A percentile compares a stretch with the other conserved stretches of the same genome.
Evolutionary conservation across 169 alveolate species (phyloP).

Genomic region (Plasmodium berghei): DNA sequence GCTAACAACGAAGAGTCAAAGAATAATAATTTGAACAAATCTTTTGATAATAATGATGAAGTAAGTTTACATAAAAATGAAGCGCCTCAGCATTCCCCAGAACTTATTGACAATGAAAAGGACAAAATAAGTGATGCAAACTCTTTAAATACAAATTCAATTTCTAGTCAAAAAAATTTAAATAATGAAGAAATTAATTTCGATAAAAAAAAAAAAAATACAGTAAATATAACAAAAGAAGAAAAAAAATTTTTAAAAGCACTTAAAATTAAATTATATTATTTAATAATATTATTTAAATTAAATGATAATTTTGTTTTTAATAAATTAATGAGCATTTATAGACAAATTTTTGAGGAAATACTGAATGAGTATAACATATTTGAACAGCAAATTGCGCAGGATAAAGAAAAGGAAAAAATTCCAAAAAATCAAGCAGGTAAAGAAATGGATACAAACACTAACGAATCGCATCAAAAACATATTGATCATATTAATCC

Average conservation of each 20-base stretch:
- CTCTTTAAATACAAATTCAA: neutral
- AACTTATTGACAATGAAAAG: neutral
- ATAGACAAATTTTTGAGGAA: conserved; percentile 69
- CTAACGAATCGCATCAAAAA: neutral
- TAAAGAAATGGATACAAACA: neutral
- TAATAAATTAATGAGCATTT: conserved; percentile 55
- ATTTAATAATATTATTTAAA: conserved; percentile 51
- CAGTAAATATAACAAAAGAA: conserved; percentile 15
- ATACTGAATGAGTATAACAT: conserved; percentile 27
- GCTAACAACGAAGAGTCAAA: neutral
- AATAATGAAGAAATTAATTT: neutral
- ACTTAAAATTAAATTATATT: conserved; percentile 58
- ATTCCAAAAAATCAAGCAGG: neutral
- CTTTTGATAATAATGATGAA: neutral
- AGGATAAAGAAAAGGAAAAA: conserved; percentile 2
- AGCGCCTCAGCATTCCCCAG: neutral
- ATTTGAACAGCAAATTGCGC: conserved; percentile 19
- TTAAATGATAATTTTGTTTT: conserved; percentile 72
- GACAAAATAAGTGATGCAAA: neutral
- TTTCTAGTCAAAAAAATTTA: neutral
- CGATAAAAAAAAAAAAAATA: neutral
- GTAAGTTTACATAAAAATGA: neutral
- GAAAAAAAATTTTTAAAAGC: conserved; percentile 57
- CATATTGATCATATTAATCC: no score
- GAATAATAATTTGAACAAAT: neutral